Conservation (phyloP, 164 flowering plant species). For the Vitis amurensis region DNA sequence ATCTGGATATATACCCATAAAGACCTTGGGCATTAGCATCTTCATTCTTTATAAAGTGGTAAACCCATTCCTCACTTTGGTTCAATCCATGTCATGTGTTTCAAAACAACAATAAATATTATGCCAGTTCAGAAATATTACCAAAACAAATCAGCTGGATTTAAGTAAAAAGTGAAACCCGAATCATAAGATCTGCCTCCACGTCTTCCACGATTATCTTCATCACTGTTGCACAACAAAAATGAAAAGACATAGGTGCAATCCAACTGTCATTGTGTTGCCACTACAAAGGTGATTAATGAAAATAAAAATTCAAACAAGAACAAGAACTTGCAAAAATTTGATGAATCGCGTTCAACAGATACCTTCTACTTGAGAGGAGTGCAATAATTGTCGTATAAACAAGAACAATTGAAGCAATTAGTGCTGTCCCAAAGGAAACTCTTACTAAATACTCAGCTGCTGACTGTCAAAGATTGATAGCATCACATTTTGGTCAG, state of each 20-base stretch:
- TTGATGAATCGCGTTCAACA: constrained; percentile 1
- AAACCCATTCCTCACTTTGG: not conserved
- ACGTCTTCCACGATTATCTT: constrained; percentile 89
- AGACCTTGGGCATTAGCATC: not conserved
- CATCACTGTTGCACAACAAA: constrained; percentile 53
- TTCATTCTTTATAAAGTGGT: not conserved
- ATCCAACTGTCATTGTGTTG: not conserved
- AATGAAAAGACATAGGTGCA: not conserved
- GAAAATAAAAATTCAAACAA: not conserved
- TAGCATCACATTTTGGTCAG: constrained; percentile 6
- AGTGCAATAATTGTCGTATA: constrained; percentile 81
- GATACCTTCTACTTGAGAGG: constrained; percentile 82
- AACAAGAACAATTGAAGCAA: constrained; percentile 92
- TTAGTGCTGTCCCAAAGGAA: constrained; percentile 89
- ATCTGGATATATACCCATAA: not conserved
- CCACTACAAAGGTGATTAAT: not conserved
- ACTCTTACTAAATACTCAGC: constrained; percentile 78
- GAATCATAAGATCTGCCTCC: constrained; percentile 73
- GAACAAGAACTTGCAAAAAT: not conserved
- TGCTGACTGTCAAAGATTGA: constrained; percentile 53
- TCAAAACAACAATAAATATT: not conserved
- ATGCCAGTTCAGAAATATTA: constrained; percentile 27
- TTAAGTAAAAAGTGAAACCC: constrained; percentile 58
- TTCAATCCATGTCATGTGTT: not conserved
- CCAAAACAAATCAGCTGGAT: constrained; percentile 84